Conservation (phyloP, 2,329 filamentous ascomycete species). For the Colletotrichum eremochloae region DNA sequence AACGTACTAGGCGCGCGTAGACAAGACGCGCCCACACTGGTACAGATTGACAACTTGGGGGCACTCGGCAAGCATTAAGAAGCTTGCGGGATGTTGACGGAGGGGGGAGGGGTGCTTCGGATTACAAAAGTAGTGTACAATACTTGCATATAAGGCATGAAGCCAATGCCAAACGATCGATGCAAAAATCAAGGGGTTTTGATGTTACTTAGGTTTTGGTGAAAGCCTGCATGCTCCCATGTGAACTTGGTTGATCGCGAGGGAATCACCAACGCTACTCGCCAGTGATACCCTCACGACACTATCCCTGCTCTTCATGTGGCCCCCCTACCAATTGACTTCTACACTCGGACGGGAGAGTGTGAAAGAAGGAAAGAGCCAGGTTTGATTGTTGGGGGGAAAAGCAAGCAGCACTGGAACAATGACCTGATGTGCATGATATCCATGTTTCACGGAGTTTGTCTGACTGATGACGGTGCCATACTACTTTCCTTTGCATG, state of each 20-base stretch:
- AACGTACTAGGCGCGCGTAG: constrained; percentile 26
- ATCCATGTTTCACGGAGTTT: background rate
- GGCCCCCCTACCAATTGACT: background rate
- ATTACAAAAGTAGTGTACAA: constrained; percentile 34
- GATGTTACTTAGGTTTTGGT: background rate
- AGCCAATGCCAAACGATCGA: background rate
- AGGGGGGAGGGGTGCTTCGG: background rate
- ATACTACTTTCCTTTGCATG: background rate
- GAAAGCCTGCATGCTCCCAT: background rate
- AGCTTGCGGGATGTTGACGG: background rate
- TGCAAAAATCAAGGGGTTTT: constrained; percentile 2
- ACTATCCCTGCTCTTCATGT: background rate
- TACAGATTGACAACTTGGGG: background rate
- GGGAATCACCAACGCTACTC: background rate
- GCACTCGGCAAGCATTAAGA: background rate
- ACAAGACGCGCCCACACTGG: background rate
- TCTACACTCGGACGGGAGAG: background rate
- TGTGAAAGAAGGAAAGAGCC: background rate
- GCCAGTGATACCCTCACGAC: background rate
- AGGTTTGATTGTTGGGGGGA: background rate
- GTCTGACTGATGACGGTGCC: background rate
- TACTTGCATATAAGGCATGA: constrained; percentile 28
- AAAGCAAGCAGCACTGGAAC: background rate
- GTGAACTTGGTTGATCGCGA: background rate
- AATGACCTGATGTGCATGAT: background rate